Evolutionary conservation across 2,329 filamentous ascomycete species (phyloP), one percentile per base, ranked within the genome.

Genomic region (Pseudopithomyces chartarum): DNA sequence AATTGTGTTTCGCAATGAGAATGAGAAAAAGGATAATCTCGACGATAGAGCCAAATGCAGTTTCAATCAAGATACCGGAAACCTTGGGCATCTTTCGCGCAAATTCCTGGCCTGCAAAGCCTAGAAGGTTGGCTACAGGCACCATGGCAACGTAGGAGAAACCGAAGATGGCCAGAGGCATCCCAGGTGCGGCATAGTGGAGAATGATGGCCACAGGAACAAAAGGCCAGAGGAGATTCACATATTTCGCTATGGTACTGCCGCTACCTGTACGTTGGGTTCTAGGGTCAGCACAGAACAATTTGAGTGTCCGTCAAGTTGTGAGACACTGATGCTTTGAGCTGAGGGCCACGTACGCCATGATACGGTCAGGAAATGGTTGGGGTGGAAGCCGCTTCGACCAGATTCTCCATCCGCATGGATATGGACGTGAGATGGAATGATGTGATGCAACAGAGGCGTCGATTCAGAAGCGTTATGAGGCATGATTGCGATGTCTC

Each of bases 1-100:
- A 57, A 1, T 60, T 55, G 40, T 73, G 73, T 81, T 81, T 82
- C 39, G 77, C 74, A 52, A 95, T 82, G 36, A 95, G 78, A 4
- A 93, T 84, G 78, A 93, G 86, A 75, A 95, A 94, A 20, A 95
- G 79, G 49, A 95, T 84, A 56, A 95, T 88, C 72, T 96, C 91
- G 49, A 95, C 90, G 12, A 92, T 78, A 1, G 89, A 90, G 1
- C 89, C 90, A 54, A 92, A 75, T 0, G 80, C 79, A 0, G 81
- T 84, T 64, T 85, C 83, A 33, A 84, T 69, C 42, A 90, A 71
- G 10, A 90, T 82, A 15, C 87, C 87, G 42, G 87, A 78, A 8
- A 92, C 89, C 65, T 90, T 90, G 20, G 89, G 89, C 57, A 93
- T 76, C 75, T 93, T 93, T 54, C 87, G 83, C 1, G 88, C 86